phyloP scores from a whole-genome alignment of 176 grass and related monocot species.

The Oryza meyeriana region DNA sequence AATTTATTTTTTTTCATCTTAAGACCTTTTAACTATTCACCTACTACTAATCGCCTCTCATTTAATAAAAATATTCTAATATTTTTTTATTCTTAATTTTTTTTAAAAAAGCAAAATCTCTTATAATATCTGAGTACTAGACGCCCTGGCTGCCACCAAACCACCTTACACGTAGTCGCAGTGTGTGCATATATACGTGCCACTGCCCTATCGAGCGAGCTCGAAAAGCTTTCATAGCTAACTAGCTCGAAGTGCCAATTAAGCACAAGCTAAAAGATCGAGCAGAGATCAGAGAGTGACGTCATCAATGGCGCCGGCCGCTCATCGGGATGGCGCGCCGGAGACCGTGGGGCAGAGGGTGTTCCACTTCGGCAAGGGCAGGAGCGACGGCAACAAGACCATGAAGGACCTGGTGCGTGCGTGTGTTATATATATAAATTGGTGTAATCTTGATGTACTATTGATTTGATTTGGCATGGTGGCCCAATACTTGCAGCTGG shows the following conservation, averaged over 20 bases:
- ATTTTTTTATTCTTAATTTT: too few relatives aligned
- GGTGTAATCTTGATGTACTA: too few relatives aligned
- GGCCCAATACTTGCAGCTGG: conserved; percentile 66
- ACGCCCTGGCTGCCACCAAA: too few relatives aligned
- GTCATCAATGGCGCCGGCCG: background rate
- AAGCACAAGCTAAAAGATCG: background rate
- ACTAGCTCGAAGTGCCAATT: background rate
- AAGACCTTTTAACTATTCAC: too few relatives aligned
- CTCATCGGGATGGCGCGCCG: background rate
- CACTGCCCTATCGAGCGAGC: background rate
- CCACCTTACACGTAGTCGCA: too few relatives aligned
- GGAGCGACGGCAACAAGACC: conserved; percentile 88
- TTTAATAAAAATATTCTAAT: too few relatives aligned
- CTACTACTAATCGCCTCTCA: too few relatives aligned
- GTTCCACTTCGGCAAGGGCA: conserved; percentile 96
- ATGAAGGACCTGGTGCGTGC: conserved; percentile 85
- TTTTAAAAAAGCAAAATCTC: too few relatives aligned
- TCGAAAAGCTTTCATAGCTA: background rate
- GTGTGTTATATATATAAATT: too few relatives aligned
- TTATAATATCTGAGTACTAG: too few relatives aligned
- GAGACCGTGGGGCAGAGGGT: conserved; percentile 53
- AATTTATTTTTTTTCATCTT: too few relatives aligned
- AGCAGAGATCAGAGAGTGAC: background rate
- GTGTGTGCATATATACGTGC: background rate
- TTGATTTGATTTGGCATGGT: too few relatives aligned